Evolutionary conservation across 257 asterid species (phyloP), one percentile per base, ranked within the genome.

Genomic region (Solanum dulcamara): DNA sequence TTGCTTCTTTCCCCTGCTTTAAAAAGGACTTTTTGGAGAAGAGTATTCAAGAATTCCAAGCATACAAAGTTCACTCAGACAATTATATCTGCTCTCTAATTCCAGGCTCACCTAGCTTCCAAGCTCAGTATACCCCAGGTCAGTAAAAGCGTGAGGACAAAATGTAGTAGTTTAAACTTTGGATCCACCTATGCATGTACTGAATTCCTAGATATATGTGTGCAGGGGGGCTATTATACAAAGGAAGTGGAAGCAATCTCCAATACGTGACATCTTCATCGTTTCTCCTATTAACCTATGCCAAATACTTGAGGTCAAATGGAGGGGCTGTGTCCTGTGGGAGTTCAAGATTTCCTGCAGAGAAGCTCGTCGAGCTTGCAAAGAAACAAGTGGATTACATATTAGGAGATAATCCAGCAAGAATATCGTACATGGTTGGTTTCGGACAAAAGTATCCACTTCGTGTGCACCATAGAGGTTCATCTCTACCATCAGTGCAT

Each of bases 101-200:
- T 75, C 99, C 97, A 5, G 97, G 95, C 70, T 92, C 97, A 9
- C 93, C 97, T 38, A 90, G 86, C 89, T 93, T 94, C 84, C 98
- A 93, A 86, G 96, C 98, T 24, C 97, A 94, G 28, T 96, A 96
- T 37, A 96, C 99, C n/a, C 97, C 97, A 85, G 98, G 97, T 93
- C 33, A 74, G 75, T 24, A 4, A 17, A 28, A 4, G 9, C 38
- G n/a, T 22, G 1, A 55, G 59, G 59, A 51, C 2, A 2, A 33
- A 33, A 2, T 33, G 37, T 2, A 33, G 37, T 20, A 55, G 26
- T 9, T 9, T 22, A 57, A 57, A 57, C 11, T 10, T 57, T 57
- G 68, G 33, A 60, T 24, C 68, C 8, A 11, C 30, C 30, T 57
- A 57, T 57, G 66, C 66, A 57, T 10, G 64, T 22, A 18, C 18